Percentiles rank a stretch among this genome's conserved stretches.
These are phyloP conservation scores for Cyclotella sp. DNA, from an alignment of 108 stramenopile genomes.

Conservation along the genomic window DNA sequence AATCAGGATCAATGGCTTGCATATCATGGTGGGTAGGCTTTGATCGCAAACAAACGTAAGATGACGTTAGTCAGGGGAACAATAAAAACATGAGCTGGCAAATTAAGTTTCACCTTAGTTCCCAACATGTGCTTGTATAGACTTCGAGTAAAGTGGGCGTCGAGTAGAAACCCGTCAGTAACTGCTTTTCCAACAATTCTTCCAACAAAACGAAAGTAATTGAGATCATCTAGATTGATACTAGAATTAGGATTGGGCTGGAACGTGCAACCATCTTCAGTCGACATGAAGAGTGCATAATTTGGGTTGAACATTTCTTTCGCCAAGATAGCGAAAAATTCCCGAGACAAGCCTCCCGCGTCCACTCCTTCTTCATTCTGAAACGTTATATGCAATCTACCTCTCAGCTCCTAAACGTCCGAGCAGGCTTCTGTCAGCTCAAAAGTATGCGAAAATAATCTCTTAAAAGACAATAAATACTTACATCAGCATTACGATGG, in stretches of 20 bases:
- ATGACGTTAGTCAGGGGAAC: background rate
- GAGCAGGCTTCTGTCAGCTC: background rate
- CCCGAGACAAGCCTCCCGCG: conserved; percentile 97
- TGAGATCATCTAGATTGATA: conserved; percentile 95
- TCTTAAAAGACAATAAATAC: background rate
- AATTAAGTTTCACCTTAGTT: conserved; percentile 52
- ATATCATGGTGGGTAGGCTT: conserved; percentile 93
- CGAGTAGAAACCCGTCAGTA: conserved; percentile 95
- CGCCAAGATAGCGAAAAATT: conserved; percentile 97
- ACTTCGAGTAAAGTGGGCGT: conserved; percentile 97
- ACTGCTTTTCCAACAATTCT: conserved; percentile 99
- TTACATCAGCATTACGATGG: conserved; percentile 88
- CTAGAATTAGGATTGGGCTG: conserved; percentile 96
- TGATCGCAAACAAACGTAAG: background rate
- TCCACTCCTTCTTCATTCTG: conserved; percentile 97
- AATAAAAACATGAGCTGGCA: background rate
- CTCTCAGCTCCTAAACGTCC: conserved; percentile 76
- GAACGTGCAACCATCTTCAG: conserved; percentile 97
- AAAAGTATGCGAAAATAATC: background rate
- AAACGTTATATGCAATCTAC: conserved; percentile 95
- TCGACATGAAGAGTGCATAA: conserved; percentile 96
- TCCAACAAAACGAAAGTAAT: conserved; percentile 97
- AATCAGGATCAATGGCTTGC: conserved; percentile 98
- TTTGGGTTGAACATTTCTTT: conserved; percentile 99
- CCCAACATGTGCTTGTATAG: conserved; percentile 99